Percentiles rank a stretch among this genome's conserved stretches.
Evolutionary conservation across 1,284 basidiomycete species (phyloP).

Genomic region (Thelephora terrestris): DNA sequence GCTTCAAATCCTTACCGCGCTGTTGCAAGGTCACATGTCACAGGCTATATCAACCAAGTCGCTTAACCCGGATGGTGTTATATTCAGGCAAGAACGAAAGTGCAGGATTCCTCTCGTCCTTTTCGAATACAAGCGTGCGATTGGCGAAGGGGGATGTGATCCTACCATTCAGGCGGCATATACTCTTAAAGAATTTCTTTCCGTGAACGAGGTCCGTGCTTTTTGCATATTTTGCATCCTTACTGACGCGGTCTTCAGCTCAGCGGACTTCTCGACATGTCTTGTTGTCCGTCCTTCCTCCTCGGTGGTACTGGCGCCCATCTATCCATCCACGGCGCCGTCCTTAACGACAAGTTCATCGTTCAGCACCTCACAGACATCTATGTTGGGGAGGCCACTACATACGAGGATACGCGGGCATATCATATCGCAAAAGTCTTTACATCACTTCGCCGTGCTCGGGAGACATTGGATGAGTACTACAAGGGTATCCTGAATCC

Average conservation of each 20-base stretch:
- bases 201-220: no score
- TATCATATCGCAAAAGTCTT: constrained; percentile 6
- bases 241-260: background rate
- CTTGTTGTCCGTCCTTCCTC: constrained; percentile 23
- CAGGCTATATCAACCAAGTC: no score
- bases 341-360: constrained; percentile 17
- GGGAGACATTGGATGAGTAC: background rate
- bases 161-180: background rate
- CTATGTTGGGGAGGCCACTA: background rate
- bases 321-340: constrained; percentile 19
- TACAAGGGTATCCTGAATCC: background rate
- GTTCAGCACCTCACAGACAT: constrained; percentile 19
- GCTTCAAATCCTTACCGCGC: no score
- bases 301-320: constrained; percentile 20
- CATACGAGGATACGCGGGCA: background rate
- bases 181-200: background rate
- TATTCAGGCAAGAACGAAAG: no score
- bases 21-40: no score
- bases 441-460: constrained; percentile 3
- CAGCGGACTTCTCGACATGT: constrained; percentile 7
- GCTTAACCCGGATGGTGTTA: no score
- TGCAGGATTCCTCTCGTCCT: no score
- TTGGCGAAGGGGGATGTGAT: background rate
- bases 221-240: no score
- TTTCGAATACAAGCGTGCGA: background rate